Percentiles rank a stretch among this genome's conserved stretches.
Evolutionary conservation across 768 basidiomycete species (phyloP).

Genomic region (Lactarius evosmus): DNA sequence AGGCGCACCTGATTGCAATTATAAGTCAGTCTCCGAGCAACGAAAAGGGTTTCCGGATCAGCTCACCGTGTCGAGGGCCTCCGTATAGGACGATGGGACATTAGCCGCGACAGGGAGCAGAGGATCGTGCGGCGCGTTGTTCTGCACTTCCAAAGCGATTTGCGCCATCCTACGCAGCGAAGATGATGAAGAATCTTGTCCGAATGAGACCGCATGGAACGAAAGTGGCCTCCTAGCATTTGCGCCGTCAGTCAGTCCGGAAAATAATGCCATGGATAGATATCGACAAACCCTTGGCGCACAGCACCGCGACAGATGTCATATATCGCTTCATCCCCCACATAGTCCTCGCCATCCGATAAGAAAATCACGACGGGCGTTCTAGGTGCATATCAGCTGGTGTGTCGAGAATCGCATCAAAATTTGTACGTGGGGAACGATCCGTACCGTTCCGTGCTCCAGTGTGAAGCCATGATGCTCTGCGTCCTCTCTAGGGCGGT

Average conservation of each 20-base stretch:
- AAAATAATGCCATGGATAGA: not conserved
- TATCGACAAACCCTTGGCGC: conserved; percentile 41
- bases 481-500: conserved; percentile 41
- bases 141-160: conserved; percentile 49
- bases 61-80: conserved; percentile 36
- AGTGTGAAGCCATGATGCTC: conserved; percentile 42
- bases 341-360: conserved; percentile 51
- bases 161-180: conserved; percentile 49
- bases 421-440: conserved; percentile 16
- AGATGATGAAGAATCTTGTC: conserved; percentile 35
- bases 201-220: conserved; percentile 59
- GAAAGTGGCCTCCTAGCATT: conserved; percentile 50
- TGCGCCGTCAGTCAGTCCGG: not conserved
- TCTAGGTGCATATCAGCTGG: conserved; percentile 32
- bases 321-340: conserved; percentile 41
- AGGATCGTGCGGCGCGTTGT: conserved; percentile 42
- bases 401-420: not conserved
- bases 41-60: not conserved
- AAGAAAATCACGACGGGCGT: conserved; percentile 55
- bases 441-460: conserved; percentile 50
- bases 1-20: conserved; percentile 44
- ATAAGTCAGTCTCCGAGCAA: not conserved
- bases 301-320: conserved; percentile 44
- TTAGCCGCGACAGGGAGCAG: conserved; percentile 18
- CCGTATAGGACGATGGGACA: conserved; percentile 39